Evolutionary conservation across 345 rosid species (phyloP).

Genomic region (Populus ilicifolia): DNA sequence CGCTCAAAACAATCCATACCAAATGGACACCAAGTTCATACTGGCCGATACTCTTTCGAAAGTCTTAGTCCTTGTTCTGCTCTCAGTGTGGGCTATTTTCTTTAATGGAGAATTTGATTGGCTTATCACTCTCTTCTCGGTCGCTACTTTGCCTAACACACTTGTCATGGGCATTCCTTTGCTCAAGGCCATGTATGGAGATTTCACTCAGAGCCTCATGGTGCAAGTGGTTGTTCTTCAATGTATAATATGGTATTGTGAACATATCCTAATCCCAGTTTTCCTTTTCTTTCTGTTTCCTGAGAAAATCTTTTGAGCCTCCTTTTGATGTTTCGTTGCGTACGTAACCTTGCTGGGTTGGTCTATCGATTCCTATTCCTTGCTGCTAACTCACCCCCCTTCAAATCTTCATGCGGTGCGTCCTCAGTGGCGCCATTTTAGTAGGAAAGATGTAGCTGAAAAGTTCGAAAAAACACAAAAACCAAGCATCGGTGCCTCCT

Average conservation of each 20-base stretch:
- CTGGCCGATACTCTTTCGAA: constrained; percentile 45
- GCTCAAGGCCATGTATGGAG: constrained; percentile 52
- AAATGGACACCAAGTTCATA: constrained; percentile 48
- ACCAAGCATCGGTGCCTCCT: neutral
- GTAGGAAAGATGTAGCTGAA: neutral
- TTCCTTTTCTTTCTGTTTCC: neutral
- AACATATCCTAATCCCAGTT: neutral
- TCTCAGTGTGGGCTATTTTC: constrained; percentile 27
- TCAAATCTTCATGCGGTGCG: neutral
- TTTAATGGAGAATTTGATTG: constrained; percentile 40
- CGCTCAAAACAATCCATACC: constrained; percentile 44
- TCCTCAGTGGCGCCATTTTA: neutral
- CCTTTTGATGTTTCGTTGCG: neutral
- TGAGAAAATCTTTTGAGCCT: neutral
- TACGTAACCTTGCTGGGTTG: neutral
- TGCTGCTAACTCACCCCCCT: neutral
- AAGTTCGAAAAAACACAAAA: constrained; percentile 2
- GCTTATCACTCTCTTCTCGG: constrained; percentile 51
- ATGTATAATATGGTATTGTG: constrained; percentile 41
- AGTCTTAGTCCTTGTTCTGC: constrained; percentile 28
- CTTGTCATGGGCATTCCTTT: constrained; percentile 61
- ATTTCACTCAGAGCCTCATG: constrained; percentile 47
- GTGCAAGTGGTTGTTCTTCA: constrained; percentile 53
- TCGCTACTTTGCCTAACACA: constrained; percentile 49
- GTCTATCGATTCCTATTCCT: neutral